Evolutionary conservation across 176 grass and related monocot genomes (phyloP).

Genomic region (Metroxylon sagu): DNA sequence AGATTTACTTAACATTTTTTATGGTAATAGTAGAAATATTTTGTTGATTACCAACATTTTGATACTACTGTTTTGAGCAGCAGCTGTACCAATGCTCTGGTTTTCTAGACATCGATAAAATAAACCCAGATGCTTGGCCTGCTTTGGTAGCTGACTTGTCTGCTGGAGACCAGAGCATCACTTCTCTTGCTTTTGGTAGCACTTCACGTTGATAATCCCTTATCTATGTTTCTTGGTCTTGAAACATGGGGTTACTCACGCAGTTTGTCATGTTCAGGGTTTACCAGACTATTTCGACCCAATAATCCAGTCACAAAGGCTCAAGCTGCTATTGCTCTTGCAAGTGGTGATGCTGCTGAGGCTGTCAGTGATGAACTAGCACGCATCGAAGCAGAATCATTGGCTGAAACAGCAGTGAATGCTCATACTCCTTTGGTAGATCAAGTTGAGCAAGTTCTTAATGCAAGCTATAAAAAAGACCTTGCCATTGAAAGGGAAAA

Average conservation of each 20-base stretch:
- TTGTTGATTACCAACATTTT: not conserved
- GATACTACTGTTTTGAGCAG: constrained; percentile 24
- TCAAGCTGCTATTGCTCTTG: constrained; percentile 76
- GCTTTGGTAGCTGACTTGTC: constrained; percentile 64
- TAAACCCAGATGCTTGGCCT: constrained; percentile 83
- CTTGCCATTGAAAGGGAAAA: constrained; percentile 66
- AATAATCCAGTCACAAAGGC: constrained; percentile 89
- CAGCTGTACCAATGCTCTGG: constrained; percentile 56
- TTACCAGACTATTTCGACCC: constrained; percentile 85
- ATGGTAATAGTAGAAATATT: too few relatives aligned
- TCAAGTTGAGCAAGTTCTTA: constrained; percentile 84
- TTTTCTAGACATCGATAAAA: constrained; percentile 91
- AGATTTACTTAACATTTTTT: not conserved
- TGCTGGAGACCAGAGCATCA: constrained; percentile 86
- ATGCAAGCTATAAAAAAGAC: constrained; percentile 56
- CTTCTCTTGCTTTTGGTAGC: constrained; percentile 87
- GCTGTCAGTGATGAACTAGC: constrained; percentile 70
- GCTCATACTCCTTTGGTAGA: constrained; percentile 64
- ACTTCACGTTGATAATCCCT: constrained; percentile 13
- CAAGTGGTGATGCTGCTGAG: constrained; percentile 74
- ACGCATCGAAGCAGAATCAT: constrained; percentile 82
- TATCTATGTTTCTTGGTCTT: not conserved
- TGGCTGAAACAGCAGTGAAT: constrained; percentile 81
- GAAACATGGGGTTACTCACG: not conserved
- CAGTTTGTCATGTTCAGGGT: constrained; percentile 39